These are phyloP conservation scores for Saccharomyces jurei DNA, from an alignment of 805 yeast genomes.

Conservation along the genomic window DNA sequence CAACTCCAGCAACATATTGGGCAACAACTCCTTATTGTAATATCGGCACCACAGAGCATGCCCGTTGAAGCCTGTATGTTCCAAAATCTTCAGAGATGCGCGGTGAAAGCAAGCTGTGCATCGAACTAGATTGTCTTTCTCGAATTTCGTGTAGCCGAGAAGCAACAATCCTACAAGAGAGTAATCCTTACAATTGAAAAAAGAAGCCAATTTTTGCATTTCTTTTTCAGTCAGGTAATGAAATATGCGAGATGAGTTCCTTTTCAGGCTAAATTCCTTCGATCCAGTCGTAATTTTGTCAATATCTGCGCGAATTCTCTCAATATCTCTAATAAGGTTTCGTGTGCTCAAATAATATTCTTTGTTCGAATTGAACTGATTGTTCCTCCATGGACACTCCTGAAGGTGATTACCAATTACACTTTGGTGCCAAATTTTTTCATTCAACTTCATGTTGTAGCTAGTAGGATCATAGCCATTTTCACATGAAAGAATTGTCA, in stretches of 20 bases:
- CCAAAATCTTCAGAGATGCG: constrained; percentile 5
- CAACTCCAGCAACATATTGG: constrained; percentile 5
- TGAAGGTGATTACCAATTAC: background rate
- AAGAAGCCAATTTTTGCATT: constrained; percentile 1
- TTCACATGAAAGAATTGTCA: background rate
- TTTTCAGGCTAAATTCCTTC: background rate
- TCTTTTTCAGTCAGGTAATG: background rate
- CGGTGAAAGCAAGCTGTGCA: constrained; percentile 14
- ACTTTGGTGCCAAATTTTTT: background rate
- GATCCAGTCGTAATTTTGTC: background rate
- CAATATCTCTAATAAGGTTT: background rate
- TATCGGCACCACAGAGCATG: constrained; percentile 20
- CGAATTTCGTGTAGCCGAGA: constrained; percentile 11
- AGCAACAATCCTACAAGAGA: constrained; percentile 3
- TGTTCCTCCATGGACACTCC: background rate
- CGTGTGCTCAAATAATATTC: background rate
- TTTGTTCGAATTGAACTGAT: background rate
- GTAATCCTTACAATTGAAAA: constrained; percentile 1
- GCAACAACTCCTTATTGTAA: constrained; percentile 6
- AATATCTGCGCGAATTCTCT: background rate
- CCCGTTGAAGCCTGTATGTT: constrained; percentile 5
- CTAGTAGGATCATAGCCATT: background rate
- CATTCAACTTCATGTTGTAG: background rate
- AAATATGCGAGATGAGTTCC: background rate
- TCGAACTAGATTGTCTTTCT: constrained; percentile 1